These are phyloP conservation scores for Brassica hybrid DNA, from an alignment of 441 rosid species.

Conservation along the genomic window DNA sequence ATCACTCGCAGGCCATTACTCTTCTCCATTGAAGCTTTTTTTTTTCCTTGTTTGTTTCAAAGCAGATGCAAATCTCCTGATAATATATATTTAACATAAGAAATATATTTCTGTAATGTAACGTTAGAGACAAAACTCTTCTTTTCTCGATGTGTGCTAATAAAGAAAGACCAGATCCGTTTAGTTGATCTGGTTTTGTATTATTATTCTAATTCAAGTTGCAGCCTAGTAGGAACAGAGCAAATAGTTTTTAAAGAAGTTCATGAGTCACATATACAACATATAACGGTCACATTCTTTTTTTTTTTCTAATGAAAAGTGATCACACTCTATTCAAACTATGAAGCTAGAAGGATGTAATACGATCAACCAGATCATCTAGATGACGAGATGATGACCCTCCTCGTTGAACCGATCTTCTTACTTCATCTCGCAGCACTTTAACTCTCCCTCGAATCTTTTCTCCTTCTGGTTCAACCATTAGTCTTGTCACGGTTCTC, in stretches of 20 bases:
- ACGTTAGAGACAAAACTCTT: too few relatives aligned
- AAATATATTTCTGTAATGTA: too few relatives aligned
- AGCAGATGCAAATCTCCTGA: too few relatives aligned
- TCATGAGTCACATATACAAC: too few relatives aligned
- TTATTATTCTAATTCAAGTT: not conserved
- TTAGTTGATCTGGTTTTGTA: not conserved
- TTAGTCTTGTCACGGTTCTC: conserved; percentile 36
- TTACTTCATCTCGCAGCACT: conserved; percentile 37
- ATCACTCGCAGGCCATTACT: conserved; percentile 24
- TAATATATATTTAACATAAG: too few relatives aligned
- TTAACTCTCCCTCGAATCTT: conserved; percentile 37
- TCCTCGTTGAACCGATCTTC: conserved; percentile 36
- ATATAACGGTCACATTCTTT: too few relatives aligned
- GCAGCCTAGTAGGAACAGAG: not conserved
- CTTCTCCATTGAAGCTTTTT: conserved; percentile 34
- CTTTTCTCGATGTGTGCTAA: too few relatives aligned
- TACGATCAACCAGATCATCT: conserved; percentile 27
- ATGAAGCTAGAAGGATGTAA: conserved; percentile 25
- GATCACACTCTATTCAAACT: conserved; percentile 3
- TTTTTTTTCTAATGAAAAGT: too few relatives aligned
- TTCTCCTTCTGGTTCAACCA: conserved; percentile 46
- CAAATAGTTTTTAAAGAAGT: not conserved
- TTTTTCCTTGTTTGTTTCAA: too few relatives aligned
- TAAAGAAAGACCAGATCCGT: too few relatives aligned
- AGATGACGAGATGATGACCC: conserved; percentile 39